Evolutionary conservation across 192 early-diverging fungal species (phyloP).

Genomic region (Phlyctochytrium planicorne): DNA sequence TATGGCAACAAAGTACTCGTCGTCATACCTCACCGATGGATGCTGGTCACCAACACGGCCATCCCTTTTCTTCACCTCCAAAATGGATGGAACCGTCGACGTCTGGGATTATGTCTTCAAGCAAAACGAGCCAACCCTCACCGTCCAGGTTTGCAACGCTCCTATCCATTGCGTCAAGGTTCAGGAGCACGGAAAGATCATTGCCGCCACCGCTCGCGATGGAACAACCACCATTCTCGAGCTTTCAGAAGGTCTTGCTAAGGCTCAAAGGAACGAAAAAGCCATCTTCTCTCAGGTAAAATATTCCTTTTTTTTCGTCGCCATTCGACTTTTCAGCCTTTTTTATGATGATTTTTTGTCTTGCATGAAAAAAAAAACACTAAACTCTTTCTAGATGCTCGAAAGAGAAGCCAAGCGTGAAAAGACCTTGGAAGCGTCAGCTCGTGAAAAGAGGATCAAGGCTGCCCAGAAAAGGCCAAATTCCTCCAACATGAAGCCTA

Average conservation of each 20-base stretch:
- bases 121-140: slow-evolving; percentile 57
- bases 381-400: slow-evolving; percentile 46
- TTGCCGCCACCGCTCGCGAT: slow-evolving; percentile 54
- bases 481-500: slow-evolving; percentile 35
- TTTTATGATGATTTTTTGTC: background rate
- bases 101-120: slow-evolving; percentile 63
- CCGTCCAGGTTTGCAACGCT: slow-evolving; percentile 55
- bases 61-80: slow-evolving; percentile 58
- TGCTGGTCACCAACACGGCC: slow-evolving; percentile 61
- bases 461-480: slow-evolving; percentile 55
- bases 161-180: slow-evolving; percentile 58
- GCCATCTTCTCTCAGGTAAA: slow-evolving; percentile 52
- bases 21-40: slow-evolving; percentile 55
- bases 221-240: slow-evolving; percentile 56
- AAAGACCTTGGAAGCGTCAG: slow-evolving; percentile 57
- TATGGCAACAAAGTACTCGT: slow-evolving; percentile 50
- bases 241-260: slow-evolving; percentile 49
- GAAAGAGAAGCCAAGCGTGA: slow-evolving; percentile 63
- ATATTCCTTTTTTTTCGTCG: too few species aligned
- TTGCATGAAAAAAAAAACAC: background rate
- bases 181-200: slow-evolving; percentile 57
- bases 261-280: slow-evolving; percentile 57
- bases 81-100: slow-evolving; percentile 58
- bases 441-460: slow-evolving; percentile 59
- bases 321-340: background rate